Percentiles rank a stretch among this genome's conserved stretches.
Evolutionary conservation across 352 stramenopile species (phyloP).

Genomic region (Poterioochromonas sp.): DNA sequence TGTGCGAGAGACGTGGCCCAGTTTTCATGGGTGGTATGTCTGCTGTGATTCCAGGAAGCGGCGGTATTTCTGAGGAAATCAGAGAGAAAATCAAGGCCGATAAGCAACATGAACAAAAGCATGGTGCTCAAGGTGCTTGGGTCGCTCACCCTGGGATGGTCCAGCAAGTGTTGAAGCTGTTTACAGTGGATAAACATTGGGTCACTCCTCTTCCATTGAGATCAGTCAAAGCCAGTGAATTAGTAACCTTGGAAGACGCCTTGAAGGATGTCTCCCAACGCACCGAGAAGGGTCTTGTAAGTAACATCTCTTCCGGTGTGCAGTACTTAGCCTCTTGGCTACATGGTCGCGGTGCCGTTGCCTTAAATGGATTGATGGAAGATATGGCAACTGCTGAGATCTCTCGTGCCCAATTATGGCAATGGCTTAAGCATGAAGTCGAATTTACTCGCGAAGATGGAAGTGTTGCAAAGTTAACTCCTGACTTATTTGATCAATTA

Average conservation of each 20-base stretch:
- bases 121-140: constrained; percentile 85
- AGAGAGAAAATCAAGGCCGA: constrained; percentile 55
- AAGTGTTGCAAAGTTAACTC: background rate
- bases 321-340: constrained; percentile 78
- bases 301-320: constrained; percentile 69
- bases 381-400: constrained; percentile 79
- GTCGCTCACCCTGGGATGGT: constrained; percentile 60
- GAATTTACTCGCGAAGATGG: constrained; percentile 9
- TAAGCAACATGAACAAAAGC: constrained; percentile 52
- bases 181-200: background rate
- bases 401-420: constrained; percentile 72
- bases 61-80: constrained; percentile 76
- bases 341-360: constrained; percentile 71
- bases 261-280: constrained; percentile 43
- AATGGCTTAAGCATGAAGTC: constrained; percentile 62
- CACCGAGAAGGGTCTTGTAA: constrained; percentile 58
- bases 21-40: constrained; percentile 94
- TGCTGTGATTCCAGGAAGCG: constrained; percentile 81
- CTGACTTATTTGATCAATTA: background rate
- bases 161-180: background rate
- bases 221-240: background rate
- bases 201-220: background rate
- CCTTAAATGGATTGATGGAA: constrained; percentile 81
- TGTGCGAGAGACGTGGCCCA: constrained; percentile 80
- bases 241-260: constrained; percentile 49